A percentile compares a stretch with the other conserved stretches of the same genome.
Conservation (phyloP, 257 asterid species). For the Osmanthus fragrans region DNA sequence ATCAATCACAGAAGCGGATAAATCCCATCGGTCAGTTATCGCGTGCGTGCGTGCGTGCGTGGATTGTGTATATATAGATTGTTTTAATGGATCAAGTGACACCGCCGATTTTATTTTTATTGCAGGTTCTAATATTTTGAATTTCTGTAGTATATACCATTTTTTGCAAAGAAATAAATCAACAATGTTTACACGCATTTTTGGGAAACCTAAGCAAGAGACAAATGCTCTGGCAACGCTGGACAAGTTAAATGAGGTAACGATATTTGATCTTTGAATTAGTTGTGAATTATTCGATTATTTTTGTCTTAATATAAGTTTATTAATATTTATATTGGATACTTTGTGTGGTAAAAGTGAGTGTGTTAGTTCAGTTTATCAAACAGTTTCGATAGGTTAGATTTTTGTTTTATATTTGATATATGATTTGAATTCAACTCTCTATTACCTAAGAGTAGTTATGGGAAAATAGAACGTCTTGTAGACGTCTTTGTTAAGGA, state of each 20-base stretch:
- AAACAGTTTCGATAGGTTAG: background rate
- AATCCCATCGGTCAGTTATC: background rate
- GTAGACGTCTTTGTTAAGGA: too few relatives aligned
- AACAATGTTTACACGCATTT: slow-evolving; percentile 61
- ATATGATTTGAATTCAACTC: too few relatives aligned
- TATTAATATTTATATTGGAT: background rate
- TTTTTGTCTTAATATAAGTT: background rate
- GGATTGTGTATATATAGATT: background rate
- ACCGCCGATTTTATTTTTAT: background rate
- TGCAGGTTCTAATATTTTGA: background rate
- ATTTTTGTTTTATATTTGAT: too few relatives aligned
- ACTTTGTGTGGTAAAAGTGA: background rate
- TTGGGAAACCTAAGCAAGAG: slow-evolving; percentile 73
- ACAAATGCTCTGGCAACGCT: slow-evolving; percentile 65
- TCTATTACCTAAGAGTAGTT: background rate
- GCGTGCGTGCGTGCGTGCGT: background rate
- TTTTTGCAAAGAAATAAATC: slow-evolving; percentile 17
- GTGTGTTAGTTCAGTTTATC: background rate
- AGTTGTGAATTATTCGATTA: background rate
- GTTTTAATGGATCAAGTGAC: background rate
- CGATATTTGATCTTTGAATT: slow-evolving; percentile 10
- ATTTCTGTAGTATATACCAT: background rate
- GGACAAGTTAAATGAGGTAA: slow-evolving; percentile 74
- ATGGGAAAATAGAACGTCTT: too few relatives aligned
- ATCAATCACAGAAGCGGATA: background rate